phyloP scores from a whole-genome alignment of 441 rosid genomes.

The Populus tomentosa region DNA sequence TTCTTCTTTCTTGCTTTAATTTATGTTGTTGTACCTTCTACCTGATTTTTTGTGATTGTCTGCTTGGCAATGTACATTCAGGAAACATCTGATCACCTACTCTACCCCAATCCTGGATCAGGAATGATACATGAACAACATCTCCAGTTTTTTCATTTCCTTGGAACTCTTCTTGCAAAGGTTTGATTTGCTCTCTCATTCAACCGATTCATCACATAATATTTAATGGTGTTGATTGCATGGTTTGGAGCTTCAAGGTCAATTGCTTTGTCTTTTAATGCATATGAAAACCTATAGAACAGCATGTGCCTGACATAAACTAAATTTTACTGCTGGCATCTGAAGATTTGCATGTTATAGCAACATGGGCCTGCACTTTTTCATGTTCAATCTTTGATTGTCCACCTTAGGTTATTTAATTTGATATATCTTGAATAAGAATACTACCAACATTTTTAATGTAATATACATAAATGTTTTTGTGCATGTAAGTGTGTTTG shows the following conservation, averaged over 20 bases:
- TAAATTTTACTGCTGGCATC: background rate
- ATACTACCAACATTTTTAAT: background rate
- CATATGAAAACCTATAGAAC: background rate
- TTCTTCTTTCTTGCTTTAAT: background rate
- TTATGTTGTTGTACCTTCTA: background rate
- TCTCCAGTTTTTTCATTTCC: too few relatives aligned
- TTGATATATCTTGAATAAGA: background rate
- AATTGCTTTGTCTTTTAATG: conserved; percentile 3
- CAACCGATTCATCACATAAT: background rate
- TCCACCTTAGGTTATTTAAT: background rate
- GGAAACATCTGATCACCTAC: too few relatives aligned
- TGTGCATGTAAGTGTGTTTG: too few relatives aligned
- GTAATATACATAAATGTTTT: too few relatives aligned
- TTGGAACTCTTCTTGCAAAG: too few relatives aligned
- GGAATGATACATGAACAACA: too few relatives aligned
- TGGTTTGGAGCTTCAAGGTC: conserved; percentile 2
- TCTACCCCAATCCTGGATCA: too few relatives aligned
- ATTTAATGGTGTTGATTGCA: background rate
- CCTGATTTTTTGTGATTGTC: background rate
- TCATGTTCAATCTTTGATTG: background rate
- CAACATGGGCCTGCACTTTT: background rate
- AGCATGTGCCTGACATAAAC: background rate
- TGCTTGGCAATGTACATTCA: too few relatives aligned
- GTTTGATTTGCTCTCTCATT: too few relatives aligned
- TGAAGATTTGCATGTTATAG: background rate